phyloP scores from a whole-genome alignment of 768 basidiomycete species.

The Mycena galopus region DNA sequence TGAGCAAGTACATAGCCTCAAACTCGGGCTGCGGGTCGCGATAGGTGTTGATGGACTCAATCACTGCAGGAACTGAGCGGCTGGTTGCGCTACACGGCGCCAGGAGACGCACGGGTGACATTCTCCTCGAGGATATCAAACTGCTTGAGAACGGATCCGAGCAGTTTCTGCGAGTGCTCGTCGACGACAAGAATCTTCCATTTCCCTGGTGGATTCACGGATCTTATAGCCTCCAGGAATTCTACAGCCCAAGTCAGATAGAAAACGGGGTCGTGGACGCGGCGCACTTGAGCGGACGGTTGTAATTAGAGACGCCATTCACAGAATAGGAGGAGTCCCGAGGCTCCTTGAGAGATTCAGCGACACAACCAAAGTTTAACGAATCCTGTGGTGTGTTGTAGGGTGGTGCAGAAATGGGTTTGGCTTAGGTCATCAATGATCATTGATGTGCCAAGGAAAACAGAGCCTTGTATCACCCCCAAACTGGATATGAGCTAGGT shows the following conservation, averaged over 20 bases:
- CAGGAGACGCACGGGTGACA: conserved; percentile 83
- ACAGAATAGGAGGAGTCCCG: background rate
- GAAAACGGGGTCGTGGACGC: conserved; percentile 16
- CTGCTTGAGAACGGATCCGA: conserved; percentile 89
- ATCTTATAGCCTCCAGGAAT: conserved; percentile 89
- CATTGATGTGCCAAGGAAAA: no score
- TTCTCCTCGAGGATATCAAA: conserved; percentile 97
- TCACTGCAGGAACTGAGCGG: conserved; percentile 66
- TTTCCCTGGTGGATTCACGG: conserved; percentile 85
- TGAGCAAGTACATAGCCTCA: conserved; percentile 94
- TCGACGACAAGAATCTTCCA: conserved; percentile 99
- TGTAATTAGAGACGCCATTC: conserved; percentile 61
- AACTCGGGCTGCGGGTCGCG: conserved; percentile 88
- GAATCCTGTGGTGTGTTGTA: background rate
- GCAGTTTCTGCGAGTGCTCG: conserved; percentile 86
- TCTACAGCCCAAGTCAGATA: conserved; percentile 57
- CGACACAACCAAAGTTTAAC: background rate
- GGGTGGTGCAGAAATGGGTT: background rate
- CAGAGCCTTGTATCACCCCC: no score
- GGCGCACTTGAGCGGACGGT: conserved; percentile 61
- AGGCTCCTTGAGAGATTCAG: background rate
- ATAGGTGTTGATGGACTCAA: conserved; percentile 88
- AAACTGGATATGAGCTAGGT: no score
- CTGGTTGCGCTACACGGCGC: background rate
- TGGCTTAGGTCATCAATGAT: background rate